phyloP scores from a whole-genome alignment of 257 asterid species.

The Penstemon newberryi region DNA sequence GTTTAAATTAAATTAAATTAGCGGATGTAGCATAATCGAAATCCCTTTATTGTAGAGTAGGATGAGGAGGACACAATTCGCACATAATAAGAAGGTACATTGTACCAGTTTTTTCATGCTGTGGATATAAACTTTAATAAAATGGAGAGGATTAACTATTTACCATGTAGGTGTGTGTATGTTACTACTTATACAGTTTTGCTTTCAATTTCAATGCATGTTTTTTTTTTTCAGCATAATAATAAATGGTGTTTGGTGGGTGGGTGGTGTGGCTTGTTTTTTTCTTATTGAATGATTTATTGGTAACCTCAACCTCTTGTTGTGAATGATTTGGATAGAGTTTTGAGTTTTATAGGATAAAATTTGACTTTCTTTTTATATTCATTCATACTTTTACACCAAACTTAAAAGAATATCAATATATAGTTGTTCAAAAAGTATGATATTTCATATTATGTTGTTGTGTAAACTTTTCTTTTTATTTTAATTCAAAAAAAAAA shows the following conservation, averaged over 20 bases:
- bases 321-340: too few relatives aligned
- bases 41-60: background rate
- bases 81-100: constrained; percentile 20
- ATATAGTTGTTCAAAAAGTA: too few relatives aligned
- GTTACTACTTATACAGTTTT: background rate
- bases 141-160: background rate
- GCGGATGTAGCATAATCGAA: constrained; percentile 30
- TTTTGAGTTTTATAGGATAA: too few relatives aligned
- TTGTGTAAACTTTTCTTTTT: too few relatives aligned
- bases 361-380: too few relatives aligned
- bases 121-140: constrained; percentile 22
- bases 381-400: too few relatives aligned
- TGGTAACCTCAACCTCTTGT: too few relatives aligned
- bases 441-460: too few relatives aligned
- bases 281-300: too few relatives aligned
- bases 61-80: constrained; percentile 26
- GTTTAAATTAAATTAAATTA: background rate
- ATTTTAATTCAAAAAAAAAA: too few relatives aligned
- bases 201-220: background rate
- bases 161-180: background rate
- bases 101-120: background rate
- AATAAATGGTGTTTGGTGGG: background rate
- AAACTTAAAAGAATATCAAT: too few relatives aligned
- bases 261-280: background rate
- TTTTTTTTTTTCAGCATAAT: background rate